Evolutionary conservation across 148 eudicot species (phyloP), one percentile per base, ranked within the genome.

Genomic region (Amaranthus cruentus): DNA sequence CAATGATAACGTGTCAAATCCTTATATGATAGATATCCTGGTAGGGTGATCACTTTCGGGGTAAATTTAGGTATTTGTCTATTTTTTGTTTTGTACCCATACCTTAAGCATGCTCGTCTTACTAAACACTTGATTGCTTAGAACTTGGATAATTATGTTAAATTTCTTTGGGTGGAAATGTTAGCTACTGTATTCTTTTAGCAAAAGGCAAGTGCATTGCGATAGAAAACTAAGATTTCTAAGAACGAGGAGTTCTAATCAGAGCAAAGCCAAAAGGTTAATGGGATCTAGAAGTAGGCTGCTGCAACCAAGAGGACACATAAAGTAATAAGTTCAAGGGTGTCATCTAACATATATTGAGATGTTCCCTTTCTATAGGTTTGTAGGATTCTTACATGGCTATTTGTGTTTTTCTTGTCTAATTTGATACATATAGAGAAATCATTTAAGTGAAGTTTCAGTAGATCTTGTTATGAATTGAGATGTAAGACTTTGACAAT

Each of bases 291-390:
- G 11, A 47, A 38, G 12, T 75, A 48, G 47, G 78, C 50, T 75
- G 14, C 57, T 75, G 28, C 49, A 66, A 5, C 49, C 7, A 68
- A 61, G 51, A 52, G 62, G 68, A 47, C 11, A 47, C 58, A 15
- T 14, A 15, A 60, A 62, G 68, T 69, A 62, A 75, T 48, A 38
- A 60, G 60, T 53, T 55, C 66, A 63, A 56, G 66, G 12, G 60
- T 59, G 49, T 9, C 8, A 15, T 52, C 50, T 5, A 38, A 53
- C 49, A 49, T 64, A 6, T 66, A 14, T 48, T 54, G 68, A 12
- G 61, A 53, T 28, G 59, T 43, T 51, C 73, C 51, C 43, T 55
- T 69, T 13, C 21, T 18, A 11, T 47, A n/a, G 47, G 28, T 61
- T 69, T 15, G 28, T 62, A 51, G 44, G 0, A 60, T 18, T 60